phyloP scores from a whole-genome alignment of 352 stramenopile species.

The Phytophthora melonis region DNA sequence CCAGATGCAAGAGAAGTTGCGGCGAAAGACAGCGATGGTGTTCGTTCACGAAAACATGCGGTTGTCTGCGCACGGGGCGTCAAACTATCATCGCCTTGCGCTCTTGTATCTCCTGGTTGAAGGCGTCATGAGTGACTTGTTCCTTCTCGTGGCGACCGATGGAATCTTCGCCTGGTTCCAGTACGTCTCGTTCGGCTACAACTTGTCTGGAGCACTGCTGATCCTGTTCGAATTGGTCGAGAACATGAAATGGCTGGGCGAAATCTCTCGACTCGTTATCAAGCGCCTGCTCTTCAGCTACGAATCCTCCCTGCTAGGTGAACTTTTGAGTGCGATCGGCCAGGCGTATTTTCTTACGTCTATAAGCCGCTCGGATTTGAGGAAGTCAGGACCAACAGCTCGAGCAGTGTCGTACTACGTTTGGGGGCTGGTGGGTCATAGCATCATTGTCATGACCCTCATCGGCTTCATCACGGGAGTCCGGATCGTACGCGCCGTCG shows the following conservation, averaged over 20 bases:
- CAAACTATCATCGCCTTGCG: conserved; percentile 22
- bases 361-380: conserved; percentile 16
- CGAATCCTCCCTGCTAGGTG: conserved; percentile 35
- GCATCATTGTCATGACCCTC: conserved; percentile 22
- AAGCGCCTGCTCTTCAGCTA: conserved; percentile 41
- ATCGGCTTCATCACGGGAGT: conserved; percentile 26
- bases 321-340: conserved; percentile 22
- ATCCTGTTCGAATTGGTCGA: conserved; percentile 28
- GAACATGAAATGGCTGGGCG: conserved; percentile 17
- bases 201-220: conserved; percentile 29
- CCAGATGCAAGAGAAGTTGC: conserved; percentile 10
- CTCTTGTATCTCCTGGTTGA: conserved; percentile 35
- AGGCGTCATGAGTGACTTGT: conserved; percentile 38
- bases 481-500: conserved; percentile 11
- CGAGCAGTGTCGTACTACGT: conserved; percentile 32
- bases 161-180: conserved; percentile 26
- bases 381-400: conserved; percentile 4
- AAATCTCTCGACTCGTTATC: conserved; percentile 6
- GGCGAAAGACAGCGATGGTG: conserved; percentile 9
- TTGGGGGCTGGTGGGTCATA: conserved; percentile 33
- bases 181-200: conserved; percentile 42
- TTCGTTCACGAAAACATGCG: conserved; percentile 28
- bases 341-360: conserved; percentile 18
- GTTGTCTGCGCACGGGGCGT: conserved; percentile 20
- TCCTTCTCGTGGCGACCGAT: conserved; percentile 35